Percentiles rank a stretch among this genome's conserved stretches.
These are phyloP conservation scores for Staphylotrichum longicolle DNA, from an alignment of 495 filamentous ascomycete genomes.

Conservation along the genomic window DNA sequence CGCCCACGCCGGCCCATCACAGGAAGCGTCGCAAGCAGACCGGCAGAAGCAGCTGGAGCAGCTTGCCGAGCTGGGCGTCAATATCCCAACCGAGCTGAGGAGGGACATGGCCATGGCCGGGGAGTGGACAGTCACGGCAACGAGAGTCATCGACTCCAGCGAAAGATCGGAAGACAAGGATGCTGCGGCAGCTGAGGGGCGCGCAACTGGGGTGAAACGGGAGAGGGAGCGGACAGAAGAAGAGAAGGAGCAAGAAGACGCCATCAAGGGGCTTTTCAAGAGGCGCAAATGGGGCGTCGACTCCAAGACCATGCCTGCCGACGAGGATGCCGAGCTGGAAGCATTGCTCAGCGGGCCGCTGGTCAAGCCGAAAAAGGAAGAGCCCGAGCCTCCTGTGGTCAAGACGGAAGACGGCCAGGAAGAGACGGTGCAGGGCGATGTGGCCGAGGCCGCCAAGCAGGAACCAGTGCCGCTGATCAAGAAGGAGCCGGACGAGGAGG, in stretches of 20 bases:
- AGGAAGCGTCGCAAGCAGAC: conserved; percentile 59
- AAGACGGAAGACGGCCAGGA: conserved; percentile 40
- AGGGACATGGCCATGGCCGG: conserved; percentile 83
- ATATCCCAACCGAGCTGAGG: conserved; percentile 75
- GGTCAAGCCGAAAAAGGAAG: conserved; percentile 35
- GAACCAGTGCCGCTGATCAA: conserved; percentile 18
- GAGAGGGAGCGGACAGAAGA: conserved; percentile 63
- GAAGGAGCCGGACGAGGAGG: conserved; percentile 26
- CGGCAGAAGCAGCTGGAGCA: conserved; percentile 82
- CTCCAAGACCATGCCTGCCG: conserved; percentile 63
- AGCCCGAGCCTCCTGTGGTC: conserved; percentile 30
- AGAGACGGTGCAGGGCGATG: conserved; percentile 10
- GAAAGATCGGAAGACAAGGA: conserved; percentile 33
- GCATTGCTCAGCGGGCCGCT: conserved; percentile 58
- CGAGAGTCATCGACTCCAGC: conserved; percentile 42
- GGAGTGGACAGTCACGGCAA: conserved; percentile 76
- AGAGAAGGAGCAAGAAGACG: conserved; percentile 60
- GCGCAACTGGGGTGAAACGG: conserved; percentile 63
- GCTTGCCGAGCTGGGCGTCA: conserved; percentile 81
- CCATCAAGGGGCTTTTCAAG: conserved; percentile 55
- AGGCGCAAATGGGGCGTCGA: conserved; percentile 74
- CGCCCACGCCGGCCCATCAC: conserved; percentile 20
- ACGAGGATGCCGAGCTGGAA: conserved; percentile 67
- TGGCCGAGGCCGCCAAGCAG: conserved; percentile 33
- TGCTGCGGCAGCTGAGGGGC: conserved; percentile 32